phyloP scores from a whole-genome alignment of 352 stramenopile genomes.

The Pythium aquatile region DNA sequence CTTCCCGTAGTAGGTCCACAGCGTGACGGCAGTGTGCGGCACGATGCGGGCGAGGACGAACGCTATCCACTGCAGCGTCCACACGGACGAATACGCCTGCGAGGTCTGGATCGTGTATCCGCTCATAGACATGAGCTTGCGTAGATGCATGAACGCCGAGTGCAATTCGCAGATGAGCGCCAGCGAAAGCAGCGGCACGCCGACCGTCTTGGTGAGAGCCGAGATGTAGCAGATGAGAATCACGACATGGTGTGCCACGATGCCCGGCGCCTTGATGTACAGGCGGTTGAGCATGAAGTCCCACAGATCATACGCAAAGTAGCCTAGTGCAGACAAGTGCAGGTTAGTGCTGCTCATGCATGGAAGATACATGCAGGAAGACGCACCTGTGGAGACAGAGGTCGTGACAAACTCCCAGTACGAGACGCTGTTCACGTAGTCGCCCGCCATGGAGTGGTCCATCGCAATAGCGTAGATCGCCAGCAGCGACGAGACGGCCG shows the following conservation, averaged over 20 bases:
- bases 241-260: conserved; percentile 73
- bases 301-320: conserved; percentile 84
- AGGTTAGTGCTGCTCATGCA: not conserved
- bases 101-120: conserved; percentile 37
- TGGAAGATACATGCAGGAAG: not conserved
- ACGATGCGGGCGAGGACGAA: conserved; percentile 47
- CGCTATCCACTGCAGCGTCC: conserved; percentile 53
- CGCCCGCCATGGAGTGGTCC: conserved; percentile 52
- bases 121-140: conserved; percentile 75
- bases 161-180: conserved; percentile 77
- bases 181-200: conserved; percentile 68
- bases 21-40: conserved; percentile 42
- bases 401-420: conserved; percentile 51
- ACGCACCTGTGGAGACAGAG: conserved; percentile 57
- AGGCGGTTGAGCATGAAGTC: conserved; percentile 71
- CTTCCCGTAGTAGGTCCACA: conserved; percentile 45
- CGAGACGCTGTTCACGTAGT: conserved; percentile 39
- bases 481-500: conserved; percentile 51
- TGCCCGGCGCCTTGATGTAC: conserved; percentile 68
- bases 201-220: conserved; percentile 66
- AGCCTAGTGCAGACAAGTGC: conserved; percentile 25
- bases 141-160: conserved; percentile 72
- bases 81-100: conserved; percentile 39
- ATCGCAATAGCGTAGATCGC: conserved; percentile 45
- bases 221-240: conserved; percentile 83